These are phyloP conservation scores for Stagonosporopsis rhizophila DNA, from an alignment of 2,329 filamentous ascomycete genomes.

Conservation along the genomic window DNA sequence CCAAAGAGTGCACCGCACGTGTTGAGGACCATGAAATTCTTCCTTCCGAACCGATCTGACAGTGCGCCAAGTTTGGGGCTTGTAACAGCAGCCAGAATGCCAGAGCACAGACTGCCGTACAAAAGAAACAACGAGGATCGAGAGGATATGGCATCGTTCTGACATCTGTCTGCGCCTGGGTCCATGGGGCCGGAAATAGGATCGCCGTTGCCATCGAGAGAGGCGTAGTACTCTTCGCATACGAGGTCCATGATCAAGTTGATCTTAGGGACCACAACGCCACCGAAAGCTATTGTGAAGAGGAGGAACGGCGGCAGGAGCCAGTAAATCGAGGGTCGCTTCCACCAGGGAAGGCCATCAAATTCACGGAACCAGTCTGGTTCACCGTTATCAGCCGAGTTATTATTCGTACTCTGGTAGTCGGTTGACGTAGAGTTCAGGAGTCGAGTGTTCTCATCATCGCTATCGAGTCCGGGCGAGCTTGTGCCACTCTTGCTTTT, in stretches of 20 bases:
- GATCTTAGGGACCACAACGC: constrained; percentile 82
- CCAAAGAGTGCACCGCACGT: constrained; percentile 75
- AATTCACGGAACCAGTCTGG: constrained; percentile 47
- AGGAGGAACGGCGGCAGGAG: constrained; percentile 80
- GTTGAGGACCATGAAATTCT: constrained; percentile 73
- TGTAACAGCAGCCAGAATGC: constrained; percentile 78
- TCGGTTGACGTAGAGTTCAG: constrained; percentile 26
- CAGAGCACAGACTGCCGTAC: constrained; percentile 75
- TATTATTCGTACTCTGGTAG: constrained; percentile 21
- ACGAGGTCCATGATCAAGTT: constrained; percentile 86
- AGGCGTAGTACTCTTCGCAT: constrained; percentile 81
- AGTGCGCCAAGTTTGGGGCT: constrained; percentile 83
- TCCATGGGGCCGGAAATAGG: constrained; percentile 49
- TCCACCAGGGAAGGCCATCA: constrained; percentile 57
- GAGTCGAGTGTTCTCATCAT: constrained; percentile 40
- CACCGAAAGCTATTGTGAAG: constrained; percentile 86
- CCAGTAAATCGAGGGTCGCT: constrained; percentile 72
- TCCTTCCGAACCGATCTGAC: constrained; percentile 87
- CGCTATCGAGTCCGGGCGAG: constrained; percentile 21
- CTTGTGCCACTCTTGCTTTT: constrained; percentile 25
- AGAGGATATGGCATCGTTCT: constrained; percentile 77
- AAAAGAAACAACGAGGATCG: constrained; percentile 80
- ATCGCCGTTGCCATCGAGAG: constrained; percentile 48
- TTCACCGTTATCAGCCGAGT: constrained; percentile 15
- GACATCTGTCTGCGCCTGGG: constrained; percentile 69